Base-by-base conservation (phyloP, 176 grass and related monocot genomes). In the Phoenix roebelenii region DNA sequence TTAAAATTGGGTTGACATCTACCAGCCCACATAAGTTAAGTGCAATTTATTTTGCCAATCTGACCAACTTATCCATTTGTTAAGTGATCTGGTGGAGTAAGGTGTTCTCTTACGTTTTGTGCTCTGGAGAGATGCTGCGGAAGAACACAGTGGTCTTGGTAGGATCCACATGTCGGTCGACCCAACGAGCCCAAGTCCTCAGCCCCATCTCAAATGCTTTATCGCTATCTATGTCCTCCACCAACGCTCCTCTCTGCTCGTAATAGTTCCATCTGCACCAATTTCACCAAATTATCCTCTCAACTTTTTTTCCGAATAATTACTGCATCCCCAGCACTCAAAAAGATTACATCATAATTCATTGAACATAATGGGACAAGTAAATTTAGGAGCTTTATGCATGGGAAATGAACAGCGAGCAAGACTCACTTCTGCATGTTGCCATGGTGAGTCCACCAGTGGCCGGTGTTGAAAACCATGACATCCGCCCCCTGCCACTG, bases 361-460 rank as follows among this genome's bases (percentile, higher is more conserved):
- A 28, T 3, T 28, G 4, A 28, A 28, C 26, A 28, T 4, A 4
- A 28, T 28, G 35, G 35, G 14, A 44, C 35, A 14, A 44, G 12
- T 44, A 12, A 44, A 35, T 35, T 44, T 44, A 14, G 10, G 35
- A 14, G 35, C 0, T 7, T 14, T 10, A 2, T 44, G 35, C 35
- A 44, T 44, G 10, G 32, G 35, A 9, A 44, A 9, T 44, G 35
- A 44, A 44, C 35, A 3, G 35, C 12, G 35, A 44, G 14, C 35
- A 14, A 9, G 7, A 44, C 35, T 44, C 9, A 44, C 35, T 9
- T 0, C 10, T 14, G 35, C 19, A 90, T 61, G 32, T 79, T 90
- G 67, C 87, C 78, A 0, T 52, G 81, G 62, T 85, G 78, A 6
- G 82, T 85, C 87, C 82, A 90, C 75, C 86, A 85, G 55, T 89